Percentiles rank a stretch among this genome's conserved stretches.
Conservation (phyloP, 139 green algal genomes). For the Trebouxia sp. region DNA sequence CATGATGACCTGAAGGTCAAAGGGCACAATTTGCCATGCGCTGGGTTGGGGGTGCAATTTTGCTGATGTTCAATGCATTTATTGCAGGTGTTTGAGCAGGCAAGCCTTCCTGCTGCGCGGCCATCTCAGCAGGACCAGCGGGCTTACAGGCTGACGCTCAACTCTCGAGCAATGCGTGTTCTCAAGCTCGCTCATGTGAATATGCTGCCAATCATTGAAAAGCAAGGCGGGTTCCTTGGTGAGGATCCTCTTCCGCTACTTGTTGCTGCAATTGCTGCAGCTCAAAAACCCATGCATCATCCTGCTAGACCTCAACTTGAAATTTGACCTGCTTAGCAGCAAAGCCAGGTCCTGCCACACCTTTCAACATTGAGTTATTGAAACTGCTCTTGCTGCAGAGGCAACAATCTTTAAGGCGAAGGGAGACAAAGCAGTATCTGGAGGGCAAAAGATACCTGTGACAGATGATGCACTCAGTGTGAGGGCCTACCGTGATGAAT, state of each 20-base stretch:
- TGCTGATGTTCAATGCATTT: background rate
- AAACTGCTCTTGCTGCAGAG: background rate
- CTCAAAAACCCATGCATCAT: no score
- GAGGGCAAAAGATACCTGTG: background rate
- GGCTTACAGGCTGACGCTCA: background rate
- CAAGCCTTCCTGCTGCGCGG: background rate
- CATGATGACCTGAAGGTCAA: no score
- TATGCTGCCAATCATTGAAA: slow-evolving; percentile 6
- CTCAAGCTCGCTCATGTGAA: slow-evolving; percentile 8
- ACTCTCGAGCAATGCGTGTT: background rate
- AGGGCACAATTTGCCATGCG: no score
- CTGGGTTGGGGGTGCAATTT: no score
- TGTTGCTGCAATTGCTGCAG: no score
- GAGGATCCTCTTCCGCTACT: no score
- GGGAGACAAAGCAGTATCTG: background rate
- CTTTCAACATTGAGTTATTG: no score
- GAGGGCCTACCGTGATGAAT: background rate
- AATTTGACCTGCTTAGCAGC: no score
- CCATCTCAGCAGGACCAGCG: background rate
- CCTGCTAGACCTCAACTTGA: no score
- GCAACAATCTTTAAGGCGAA: background rate
- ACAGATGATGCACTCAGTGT: background rate
- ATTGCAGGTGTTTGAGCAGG: background rate
- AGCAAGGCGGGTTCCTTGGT: background rate
- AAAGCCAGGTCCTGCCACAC: no score